Evolutionary conservation across 2,329 filamentous ascomycete species (phyloP), one percentile per base, ranked within the genome.

Genomic region (Aspergillus sojae): DNA sequence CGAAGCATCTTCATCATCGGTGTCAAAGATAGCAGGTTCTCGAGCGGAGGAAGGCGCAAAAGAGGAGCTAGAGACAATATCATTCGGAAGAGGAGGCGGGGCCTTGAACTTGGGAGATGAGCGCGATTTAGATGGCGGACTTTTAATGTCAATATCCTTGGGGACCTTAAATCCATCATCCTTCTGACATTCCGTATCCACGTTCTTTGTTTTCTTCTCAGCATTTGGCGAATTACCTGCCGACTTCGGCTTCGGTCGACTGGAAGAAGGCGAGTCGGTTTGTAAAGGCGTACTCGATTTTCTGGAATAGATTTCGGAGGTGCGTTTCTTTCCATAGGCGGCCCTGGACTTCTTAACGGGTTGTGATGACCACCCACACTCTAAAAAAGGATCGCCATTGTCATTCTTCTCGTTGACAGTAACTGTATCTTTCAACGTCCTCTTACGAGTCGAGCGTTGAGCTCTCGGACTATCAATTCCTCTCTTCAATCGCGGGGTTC

Each of bases 21-120:
- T 70, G 10, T 71, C 72, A 28, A 72, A 62, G n/a, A 67, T 41
- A 23, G 61, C 53, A 23, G 57, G 50, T 14, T 71, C 67, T 26
- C 67, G 68, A 48, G 62, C 63, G 5, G 71, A 72, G 28, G 67
- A 68, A 30, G 70, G 67, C 14, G 67, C 69, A 16, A 73, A 55
- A 4, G 77, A 77, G 11, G 75, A 74, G 60, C 67, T 73, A 10
- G 73, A 70, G 19, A 67, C 65, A 10, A 61, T 66, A 53, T 71
- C 70, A 16, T 61, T 62, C 5, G 72, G 70, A 19, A 74, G 61
- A 6, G 59, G 48, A 2, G 66, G 65, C 7, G 75, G 73, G 7
- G 71, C 48, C 64, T 72, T 77, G 55, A 77, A 76, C 45, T 63
- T 56, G 2, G 68, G 58, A 1, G 32, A 41, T 6, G 53, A 21